Evolutionary conservation across 805 yeast genomes (phyloP), one percentile per base, ranked within the genome.

Genomic region (Sugiyamaella valdiviana): DNA sequence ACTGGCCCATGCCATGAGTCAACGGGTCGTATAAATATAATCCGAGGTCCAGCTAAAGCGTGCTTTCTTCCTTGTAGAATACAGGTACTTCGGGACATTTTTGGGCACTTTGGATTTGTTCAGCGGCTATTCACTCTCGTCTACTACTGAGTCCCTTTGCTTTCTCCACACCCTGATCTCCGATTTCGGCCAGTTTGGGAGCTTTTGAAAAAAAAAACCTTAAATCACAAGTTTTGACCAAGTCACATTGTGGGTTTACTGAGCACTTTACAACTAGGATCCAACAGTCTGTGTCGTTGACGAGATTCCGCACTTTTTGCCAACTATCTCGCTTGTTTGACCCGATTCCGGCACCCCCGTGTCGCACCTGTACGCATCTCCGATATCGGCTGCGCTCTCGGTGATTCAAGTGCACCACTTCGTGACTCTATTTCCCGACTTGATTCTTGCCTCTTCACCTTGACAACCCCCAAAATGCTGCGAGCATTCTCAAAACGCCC

Each of bases 401-500:
- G 32, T 26, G 32, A 26, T 26, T n/a, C 7, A 26, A 10, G 9
- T 26, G 32, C 32, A 12, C 32, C 14, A 26, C 32, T 26, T 26
- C 32, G 32, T 26, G 32, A 26, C 32, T 26, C 32, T 26, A 10
- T 12, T 26, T 26, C 32, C n/a, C n/a, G n/a, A n/a, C n/a, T 26
- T 26, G 14, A 3, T 7, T 10, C 14, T 24, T 6, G n/a, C 9
- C 32, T 2, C 9, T 26, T n/a, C 3, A n/a, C 9, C 32, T 26
- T 26, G 32, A 12, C 32, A 26, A n/a, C 35, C 39, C 10, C 19
- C 15, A 41, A 41, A 26, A 41, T 41, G 44, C 36, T 41, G 44
- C 24, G 36, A 41, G 44, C 44, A 16, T 29, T 32, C n/a, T 16
- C 36, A 41, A 41, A 26, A 41, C 44, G 26, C 21, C 36, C 44